phyloP scores from a whole-genome alignment of 2,329 filamentous ascomycete species.

The Cytospora schulzeri region DNA sequence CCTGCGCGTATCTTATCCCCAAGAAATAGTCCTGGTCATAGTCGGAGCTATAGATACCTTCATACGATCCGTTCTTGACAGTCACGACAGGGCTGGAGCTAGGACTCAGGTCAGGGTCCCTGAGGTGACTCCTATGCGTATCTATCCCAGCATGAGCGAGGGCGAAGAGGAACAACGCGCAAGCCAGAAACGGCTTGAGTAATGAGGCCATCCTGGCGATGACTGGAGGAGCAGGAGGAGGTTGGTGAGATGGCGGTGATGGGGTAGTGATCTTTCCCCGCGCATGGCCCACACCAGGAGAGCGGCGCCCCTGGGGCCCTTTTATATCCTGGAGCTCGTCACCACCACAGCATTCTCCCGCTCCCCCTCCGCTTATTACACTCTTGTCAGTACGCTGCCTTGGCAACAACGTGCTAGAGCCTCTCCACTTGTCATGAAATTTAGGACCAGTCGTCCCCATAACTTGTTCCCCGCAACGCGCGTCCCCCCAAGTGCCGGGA shows the following conservation, averaged over 20 bases:
- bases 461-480: background rate
- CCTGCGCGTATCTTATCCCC: slow-evolving; percentile 58
- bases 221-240: background rate
- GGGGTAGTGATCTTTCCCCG: background rate
- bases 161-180: slow-evolving; percentile 20
- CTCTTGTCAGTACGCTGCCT: background rate
- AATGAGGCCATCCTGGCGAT: slow-evolving; percentile 23
- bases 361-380: background rate
- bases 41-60: slow-evolving; percentile 36
- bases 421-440: background rate
- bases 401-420: background rate
- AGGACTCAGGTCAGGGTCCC: slow-evolving; percentile 1
- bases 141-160: slow-evolving; percentile 15
- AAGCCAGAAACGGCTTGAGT: slow-evolving; percentile 23
- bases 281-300: background rate
- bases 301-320: background rate
- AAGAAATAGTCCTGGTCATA: slow-evolving; percentile 55
- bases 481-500: background rate
- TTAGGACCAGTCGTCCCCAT: background rate
- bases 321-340: background rate
- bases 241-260: background rate
- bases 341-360: background rate
- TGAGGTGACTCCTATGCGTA: slow-evolving; percentile 23
- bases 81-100: slow-evolving; percentile 22
- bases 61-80: slow-evolving; percentile 41